Evolutionary conservation across 805 yeast genomes (phyloP), one percentile per base, ranked within the genome.

Genomic region (Ogataea allantospora): DNA sequence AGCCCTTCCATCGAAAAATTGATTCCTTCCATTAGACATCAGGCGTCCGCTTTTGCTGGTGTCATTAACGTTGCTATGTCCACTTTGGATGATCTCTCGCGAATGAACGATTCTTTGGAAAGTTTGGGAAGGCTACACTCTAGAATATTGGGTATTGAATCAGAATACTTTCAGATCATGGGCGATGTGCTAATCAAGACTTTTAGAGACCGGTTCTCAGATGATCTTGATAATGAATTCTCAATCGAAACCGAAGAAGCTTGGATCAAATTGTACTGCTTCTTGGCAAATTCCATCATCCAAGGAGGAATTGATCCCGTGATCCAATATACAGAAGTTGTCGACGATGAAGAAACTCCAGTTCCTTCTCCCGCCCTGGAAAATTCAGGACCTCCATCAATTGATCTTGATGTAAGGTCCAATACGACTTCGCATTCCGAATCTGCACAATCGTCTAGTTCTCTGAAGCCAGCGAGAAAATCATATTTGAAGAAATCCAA

Each of bases 21-120:
- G 54, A 84, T 83, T 57, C 95, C 95, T 0, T 77, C 85, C 5
- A 77, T 85, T 46, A 73, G 74, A 45, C 88, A 83, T 55, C 95
- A 87, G 62, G 88, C 93, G 1, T 75, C 78, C 11, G 75, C 89
- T 6, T 81, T 86, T 65, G 88, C 91, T 0, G 88, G 89, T 5
- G 86, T 86, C 13, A 58, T 87, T 50, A 74, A 84, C 19, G 70
- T 78, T 28, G 83, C 89, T 2, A 76, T 86, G 42, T 61, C 72
- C 19, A 78, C 77, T 47, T 64, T 86, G 35, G 88, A 83, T 37
- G 70, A 79, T 46, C 65, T 85, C 35, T 54, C 70, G 3, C 58
- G 62, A 6, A 62, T 85, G 48, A 80, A 82, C 50, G 81, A 71
- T 17, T 80, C 79, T 39, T 62, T 87, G 33, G 65, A 65, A 29